phyloP scores from a whole-genome alignment of 225 moss, liverwort and hornwort genomes.

The Physcomitrellopsis africana region DNA sequence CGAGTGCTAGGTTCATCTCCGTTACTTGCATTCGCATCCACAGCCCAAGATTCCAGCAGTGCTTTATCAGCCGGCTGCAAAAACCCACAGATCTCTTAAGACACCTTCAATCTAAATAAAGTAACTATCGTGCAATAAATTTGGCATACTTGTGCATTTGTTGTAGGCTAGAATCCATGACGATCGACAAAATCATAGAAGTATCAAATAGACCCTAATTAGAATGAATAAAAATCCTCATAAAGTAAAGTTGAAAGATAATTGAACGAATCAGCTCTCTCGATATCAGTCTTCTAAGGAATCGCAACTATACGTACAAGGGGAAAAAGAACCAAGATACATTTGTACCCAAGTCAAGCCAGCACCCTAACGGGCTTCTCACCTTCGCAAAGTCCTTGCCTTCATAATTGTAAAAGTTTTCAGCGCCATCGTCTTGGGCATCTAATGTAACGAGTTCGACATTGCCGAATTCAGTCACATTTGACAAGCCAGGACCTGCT shows the following conservation, averaged over 20 bases:
- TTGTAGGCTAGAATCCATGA: no score
- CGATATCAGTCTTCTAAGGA: no score
- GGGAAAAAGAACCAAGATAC: not conserved
- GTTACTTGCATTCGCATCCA: constrained; percentile 33
- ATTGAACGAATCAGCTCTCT: no score
- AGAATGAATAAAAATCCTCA: not conserved
- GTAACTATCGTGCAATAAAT: not conserved
- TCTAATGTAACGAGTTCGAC: constrained; percentile 35
- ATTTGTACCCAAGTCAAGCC: not conserved
- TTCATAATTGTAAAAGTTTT: constrained; percentile 52
- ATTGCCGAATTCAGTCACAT: constrained; percentile 37
- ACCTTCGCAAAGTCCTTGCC: constrained; percentile 63
- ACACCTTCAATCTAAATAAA: not conserved
- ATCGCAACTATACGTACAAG: no score
- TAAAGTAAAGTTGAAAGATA: not conserved
- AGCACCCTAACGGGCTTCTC: constrained; percentile 25
- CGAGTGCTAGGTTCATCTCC: constrained; percentile 33
- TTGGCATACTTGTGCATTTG: not conserved
- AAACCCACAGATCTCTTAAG: constrained; percentile 20
- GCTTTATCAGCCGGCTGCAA: constrained; percentile 58
- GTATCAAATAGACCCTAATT: not conserved
- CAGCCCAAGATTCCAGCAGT: constrained; percentile 60
- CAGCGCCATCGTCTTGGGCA: constrained; percentile 42
- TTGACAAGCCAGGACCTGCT: constrained; percentile 32
- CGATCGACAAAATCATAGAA: not conserved